These are phyloP conservation scores for Salix purpurea DNA, from an alignment of 345 rosid genomes.

Conservation along the genomic window DNA sequence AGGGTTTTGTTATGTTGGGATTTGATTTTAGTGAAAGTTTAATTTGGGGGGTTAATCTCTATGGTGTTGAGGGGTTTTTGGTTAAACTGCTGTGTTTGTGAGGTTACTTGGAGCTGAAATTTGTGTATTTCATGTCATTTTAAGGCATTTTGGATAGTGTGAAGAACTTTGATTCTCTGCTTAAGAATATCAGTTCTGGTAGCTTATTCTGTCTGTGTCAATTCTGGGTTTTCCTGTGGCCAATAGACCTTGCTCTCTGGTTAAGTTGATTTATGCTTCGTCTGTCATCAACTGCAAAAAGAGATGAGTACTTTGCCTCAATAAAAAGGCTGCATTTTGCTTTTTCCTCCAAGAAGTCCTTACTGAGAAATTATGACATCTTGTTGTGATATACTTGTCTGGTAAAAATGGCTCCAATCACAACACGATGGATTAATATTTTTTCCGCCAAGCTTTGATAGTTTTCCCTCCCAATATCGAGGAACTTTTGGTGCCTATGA, in stretches of 20 bases:
- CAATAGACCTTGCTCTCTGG: not conserved
- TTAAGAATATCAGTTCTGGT: not conserved
- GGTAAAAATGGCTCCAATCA: not conserved
- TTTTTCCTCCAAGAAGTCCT: not conserved
- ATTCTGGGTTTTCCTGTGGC: not conserved
- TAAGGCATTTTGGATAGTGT: not conserved
- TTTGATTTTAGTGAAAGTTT: not conserved
- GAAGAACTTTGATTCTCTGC: not conserved
- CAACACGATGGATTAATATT: not conserved
- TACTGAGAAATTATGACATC: not conserved
- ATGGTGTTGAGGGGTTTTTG: not conserved
- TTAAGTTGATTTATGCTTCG: not conserved
- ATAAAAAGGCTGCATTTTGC: not conserved
- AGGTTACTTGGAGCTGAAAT: not conserved
- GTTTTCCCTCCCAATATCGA: not conserved
- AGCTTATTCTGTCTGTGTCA: not conserved
- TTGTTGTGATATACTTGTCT: not conserved
- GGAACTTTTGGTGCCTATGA: not conserved
- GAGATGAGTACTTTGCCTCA: not conserved
- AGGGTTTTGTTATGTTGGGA: not conserved
- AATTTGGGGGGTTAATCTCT: constrained; percentile 1
- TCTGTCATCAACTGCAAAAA: not conserved
- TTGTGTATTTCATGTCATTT: not conserved
- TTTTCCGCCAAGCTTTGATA: not conserved
- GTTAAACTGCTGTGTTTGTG: not conserved